Evolutionary conservation across 306 rosid genomes (phyloP).

Genomic region (Trifolium fragiferum): DNA sequence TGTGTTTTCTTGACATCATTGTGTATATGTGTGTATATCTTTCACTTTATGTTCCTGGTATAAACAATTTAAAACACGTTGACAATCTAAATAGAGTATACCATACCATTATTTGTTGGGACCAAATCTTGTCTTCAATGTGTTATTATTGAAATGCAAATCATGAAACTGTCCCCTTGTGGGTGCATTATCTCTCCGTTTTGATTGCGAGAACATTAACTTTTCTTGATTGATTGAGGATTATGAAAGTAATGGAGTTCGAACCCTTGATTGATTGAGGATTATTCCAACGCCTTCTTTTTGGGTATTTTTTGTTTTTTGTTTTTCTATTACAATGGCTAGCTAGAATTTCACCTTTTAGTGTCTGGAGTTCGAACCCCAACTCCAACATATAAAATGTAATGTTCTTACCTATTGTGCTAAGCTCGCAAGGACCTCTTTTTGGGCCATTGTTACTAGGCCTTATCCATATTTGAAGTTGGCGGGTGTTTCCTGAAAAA

Average conservation of each 20-base stretch:
- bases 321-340: too few species aligned
- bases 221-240: neutral
- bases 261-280: too few species aligned
- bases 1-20: conserved; percentile 18
- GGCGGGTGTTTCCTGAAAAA: too few species aligned
- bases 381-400: too few species aligned
- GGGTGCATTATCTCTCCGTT: neutral
- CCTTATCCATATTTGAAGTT: too few species aligned
- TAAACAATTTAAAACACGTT: conserved; percentile 3
- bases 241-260: neutral
- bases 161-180: neutral
- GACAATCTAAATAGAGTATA: conserved; percentile 15
- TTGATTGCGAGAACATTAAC: neutral
- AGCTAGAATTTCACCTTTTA: too few species aligned
- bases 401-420: too few species aligned
- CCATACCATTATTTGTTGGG: conserved; percentile 17
- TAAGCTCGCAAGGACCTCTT: too few species aligned
- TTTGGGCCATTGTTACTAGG: neutral
- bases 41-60: conserved; percentile 26
- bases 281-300: too few species aligned
- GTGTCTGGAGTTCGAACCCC: too few species aligned
- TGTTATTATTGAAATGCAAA: neutral
- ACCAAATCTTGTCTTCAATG: neutral
- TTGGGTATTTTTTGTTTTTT: too few species aligned
- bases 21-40: conserved; percentile 10